Percentiles rank a stretch among this genome's conserved stretches.
These are phyloP conservation scores for Colletotrichum sp. DNA, from an alignment of 2,329 filamentous ascomycete genomes.

Conservation along the genomic window DNA sequence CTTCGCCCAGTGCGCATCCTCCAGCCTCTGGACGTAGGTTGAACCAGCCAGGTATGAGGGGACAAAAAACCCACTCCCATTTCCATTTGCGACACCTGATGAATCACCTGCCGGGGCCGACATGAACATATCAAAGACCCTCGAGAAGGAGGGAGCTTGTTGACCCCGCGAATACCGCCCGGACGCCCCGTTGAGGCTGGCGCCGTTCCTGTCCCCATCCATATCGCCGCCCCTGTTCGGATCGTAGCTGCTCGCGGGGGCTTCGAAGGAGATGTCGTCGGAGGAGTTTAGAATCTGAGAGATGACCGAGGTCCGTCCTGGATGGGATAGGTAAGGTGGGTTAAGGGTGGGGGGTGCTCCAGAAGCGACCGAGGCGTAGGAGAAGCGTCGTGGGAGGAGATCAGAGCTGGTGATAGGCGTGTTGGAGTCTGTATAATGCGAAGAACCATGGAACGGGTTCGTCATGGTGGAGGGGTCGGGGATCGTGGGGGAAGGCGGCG, in stretches of 20 bases:
- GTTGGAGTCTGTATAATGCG: conserved; percentile 36
- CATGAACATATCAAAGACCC: conserved; percentile 58
- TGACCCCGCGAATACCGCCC: conserved; percentile 20
- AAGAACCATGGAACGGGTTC: conserved; percentile 43
- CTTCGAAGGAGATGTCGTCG: conserved; percentile 41
- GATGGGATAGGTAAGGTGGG: conserved; percentile 39
- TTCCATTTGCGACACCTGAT: conserved; percentile 23
- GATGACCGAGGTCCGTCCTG: conserved; percentile 46
- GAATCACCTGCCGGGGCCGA: conserved; percentile 26
- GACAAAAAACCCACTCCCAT: conserved; percentile 67
- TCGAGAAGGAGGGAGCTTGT: conserved; percentile 52
- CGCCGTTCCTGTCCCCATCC: conserved; percentile 35
- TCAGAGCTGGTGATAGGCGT: conserved; percentile 28
- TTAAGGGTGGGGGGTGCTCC: conserved; percentile 38
- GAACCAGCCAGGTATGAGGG: conserved; percentile 85
- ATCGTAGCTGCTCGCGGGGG: conserved; percentile 28
- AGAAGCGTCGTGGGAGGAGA: conserved; percentile 39
- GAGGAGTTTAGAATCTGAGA: conserved; percentile 60
- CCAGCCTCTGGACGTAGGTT: conserved; percentile 77
- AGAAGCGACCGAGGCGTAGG: conserved; percentile 48
- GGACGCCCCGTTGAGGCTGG: conserved; percentile 27
- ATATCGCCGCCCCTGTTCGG: conserved; percentile 29
- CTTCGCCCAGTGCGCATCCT: conserved; percentile 71
- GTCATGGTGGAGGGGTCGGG: conserved; percentile 39
- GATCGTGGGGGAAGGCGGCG: conserved; percentile 2